Percentiles rank a stretch among this genome's conserved stretches.
Evolutionary conservation across 306 rosid genomes (phyloP).

Genomic region (Quercus berberidifolia): DNA sequence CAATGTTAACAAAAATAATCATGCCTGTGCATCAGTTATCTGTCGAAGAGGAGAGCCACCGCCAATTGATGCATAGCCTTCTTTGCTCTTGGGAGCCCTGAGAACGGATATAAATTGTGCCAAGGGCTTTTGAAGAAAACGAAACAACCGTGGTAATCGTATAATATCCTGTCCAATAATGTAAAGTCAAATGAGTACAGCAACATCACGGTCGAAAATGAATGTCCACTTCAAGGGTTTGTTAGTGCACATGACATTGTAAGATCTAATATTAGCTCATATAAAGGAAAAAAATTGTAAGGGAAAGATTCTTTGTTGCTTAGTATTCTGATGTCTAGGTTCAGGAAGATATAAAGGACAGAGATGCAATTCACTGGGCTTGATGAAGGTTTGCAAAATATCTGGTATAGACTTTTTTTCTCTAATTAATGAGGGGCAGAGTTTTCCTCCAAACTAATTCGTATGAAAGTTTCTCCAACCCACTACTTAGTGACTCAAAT

Average conservation of each 20-base stretch:
- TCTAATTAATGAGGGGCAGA: neutral
- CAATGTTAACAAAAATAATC: slow-evolving; percentile 10
- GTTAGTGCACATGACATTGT: neutral
- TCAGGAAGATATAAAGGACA: neutral
- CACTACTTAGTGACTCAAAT: too few species aligned
- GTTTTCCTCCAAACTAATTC: too few species aligned
- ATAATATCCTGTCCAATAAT: slow-evolving; percentile 70
- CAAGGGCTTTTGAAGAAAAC: slow-evolving; percentile 90
- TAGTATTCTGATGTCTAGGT: neutral
- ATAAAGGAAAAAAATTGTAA: neutral
- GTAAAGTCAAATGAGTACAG: neutral
- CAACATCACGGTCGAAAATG: neutral
- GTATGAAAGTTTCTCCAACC: too few species aligned
- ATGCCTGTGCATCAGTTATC: slow-evolving; percentile 91
- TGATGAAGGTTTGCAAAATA: neutral
- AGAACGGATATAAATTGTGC: slow-evolving; percentile 81
- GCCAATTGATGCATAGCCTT: slow-evolving; percentile 96
- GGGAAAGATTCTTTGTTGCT: neutral
- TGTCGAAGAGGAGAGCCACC: slow-evolving; percentile 96
- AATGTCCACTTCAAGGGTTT: neutral
- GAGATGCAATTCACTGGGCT: neutral
- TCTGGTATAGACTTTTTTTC: neutral
- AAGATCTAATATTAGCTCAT: neutral
- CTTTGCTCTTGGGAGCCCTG: slow-evolving; percentile 94
- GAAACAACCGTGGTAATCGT: slow-evolving; percentile 81